A percentile compares a stretch with the other conserved stretches of the same genome.
phyloP scores from a whole-genome alignment of 441 rosid genomes.

The Erodium moschatum region DNA sequence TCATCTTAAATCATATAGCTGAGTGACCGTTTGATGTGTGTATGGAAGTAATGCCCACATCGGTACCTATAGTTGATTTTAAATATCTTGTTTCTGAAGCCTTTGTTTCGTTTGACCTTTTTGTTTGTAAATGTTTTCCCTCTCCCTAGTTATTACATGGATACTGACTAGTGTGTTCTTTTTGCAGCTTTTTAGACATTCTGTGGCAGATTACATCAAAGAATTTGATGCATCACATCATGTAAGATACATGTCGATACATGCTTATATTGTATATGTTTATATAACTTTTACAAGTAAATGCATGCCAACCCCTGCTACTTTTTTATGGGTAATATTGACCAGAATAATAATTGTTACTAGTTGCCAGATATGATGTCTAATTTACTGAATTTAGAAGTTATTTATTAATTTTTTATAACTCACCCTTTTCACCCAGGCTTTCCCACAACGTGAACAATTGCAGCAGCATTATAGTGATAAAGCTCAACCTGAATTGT shows the following conservation, averaged over 20 bases:
- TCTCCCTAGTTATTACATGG: conserved; percentile 5
- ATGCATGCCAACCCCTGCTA: background rate
- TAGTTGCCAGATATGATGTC: background rate
- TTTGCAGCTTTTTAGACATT: conserved; percentile 66
- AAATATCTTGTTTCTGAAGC: background rate
- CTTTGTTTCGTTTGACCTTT: conserved; percentile 7
- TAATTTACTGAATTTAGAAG: background rate
- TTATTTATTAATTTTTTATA: background rate
- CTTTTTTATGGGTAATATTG: background rate
- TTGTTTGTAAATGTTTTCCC: conserved; percentile 1
- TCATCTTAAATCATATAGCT: background rate
- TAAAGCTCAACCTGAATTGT: conserved; percentile 41
- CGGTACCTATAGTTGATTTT: conserved; percentile 1
- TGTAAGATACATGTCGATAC: conserved; percentile 41
- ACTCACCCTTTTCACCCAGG: conserved; percentile 33
- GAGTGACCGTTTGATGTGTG: background rate
- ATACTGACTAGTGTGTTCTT: conserved; percentile 21
- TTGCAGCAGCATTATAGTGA: conserved; percentile 58
- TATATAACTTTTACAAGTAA: background rate
- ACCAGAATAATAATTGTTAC: background rate
- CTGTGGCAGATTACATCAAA: conserved; percentile 58
- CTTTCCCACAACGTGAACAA: conserved; percentile 59
- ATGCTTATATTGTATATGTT: background rate
- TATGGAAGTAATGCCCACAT: background rate
- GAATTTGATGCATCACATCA: conserved; percentile 63